These are phyloP conservation scores for Anthracocystis setariae DNA, from an alignment of 1,284 basidiomycete species.

Conservation along the genomic window DNA sequence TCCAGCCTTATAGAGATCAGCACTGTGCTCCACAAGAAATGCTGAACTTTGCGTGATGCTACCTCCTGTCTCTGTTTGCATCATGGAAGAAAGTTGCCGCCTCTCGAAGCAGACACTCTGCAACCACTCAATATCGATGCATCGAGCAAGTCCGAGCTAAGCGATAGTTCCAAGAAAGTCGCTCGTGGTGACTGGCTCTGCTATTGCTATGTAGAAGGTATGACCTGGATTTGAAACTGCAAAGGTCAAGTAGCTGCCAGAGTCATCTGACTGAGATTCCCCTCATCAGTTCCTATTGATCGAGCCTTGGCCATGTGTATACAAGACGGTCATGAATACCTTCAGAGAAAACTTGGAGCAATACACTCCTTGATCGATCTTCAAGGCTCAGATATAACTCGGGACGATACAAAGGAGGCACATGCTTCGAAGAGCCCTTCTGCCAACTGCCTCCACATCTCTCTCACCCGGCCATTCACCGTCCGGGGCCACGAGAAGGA, in stretches of 20 bases:
- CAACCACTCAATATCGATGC: not conserved
- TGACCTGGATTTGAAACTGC: not conserved
- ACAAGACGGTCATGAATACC: not conserved
- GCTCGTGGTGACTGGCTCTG: constrained; percentile 49
- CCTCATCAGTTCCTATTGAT: constrained; percentile 9
- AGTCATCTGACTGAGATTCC: not conserved
- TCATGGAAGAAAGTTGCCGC: constrained; percentile 21
- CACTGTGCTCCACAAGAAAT: not conserved
- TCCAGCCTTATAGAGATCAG: not conserved
- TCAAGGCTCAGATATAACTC: not conserved
- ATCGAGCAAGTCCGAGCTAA: not conserved
- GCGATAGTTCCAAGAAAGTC: not conserved
- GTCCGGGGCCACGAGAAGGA: constrained; percentile 43
- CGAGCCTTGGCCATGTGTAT: constrained; percentile 10
- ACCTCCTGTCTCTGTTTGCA: not conserved
- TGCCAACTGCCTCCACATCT: constrained; percentile 33
- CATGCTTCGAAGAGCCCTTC: not conserved
- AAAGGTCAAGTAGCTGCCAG: not conserved
- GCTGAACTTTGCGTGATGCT: not conserved
- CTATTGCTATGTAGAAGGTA: constrained; percentile 49
- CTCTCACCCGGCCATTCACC: constrained; percentile 49
- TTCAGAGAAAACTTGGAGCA: constrained; percentile 16
- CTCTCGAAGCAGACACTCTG: constrained; percentile 16
- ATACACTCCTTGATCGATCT: constrained; percentile 11
- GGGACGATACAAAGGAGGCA: not conserved